Conservation (phyloP, 495 filamentous ascomycete species). For the Talaromyces thailandensis region DNA sequence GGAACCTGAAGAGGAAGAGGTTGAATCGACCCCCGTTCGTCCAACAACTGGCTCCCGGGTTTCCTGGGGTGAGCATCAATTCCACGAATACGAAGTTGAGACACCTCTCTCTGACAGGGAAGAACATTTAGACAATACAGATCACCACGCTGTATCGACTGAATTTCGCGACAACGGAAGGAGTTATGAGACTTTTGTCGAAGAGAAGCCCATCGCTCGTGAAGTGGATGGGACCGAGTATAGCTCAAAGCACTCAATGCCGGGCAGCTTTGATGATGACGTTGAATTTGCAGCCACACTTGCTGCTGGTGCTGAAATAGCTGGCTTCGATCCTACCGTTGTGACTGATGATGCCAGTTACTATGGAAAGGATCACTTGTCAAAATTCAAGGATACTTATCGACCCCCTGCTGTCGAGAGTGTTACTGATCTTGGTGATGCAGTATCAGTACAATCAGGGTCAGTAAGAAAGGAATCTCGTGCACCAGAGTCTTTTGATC, state of each 20-base stretch:
- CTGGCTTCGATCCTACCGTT: slow-evolving; percentile 64
- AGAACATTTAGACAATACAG: slow-evolving; percentile 11
- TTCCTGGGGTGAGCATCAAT: slow-evolving; percentile 53
- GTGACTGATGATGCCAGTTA: slow-evolving; percentile 57
- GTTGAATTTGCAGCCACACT: slow-evolving; percentile 60
- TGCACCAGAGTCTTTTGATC: not conserved
- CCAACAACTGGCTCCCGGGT: slow-evolving; percentile 41
- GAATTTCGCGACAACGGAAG: slow-evolving; percentile 7
- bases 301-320: slow-evolving; percentile 58
- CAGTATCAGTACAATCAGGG: not conserved
- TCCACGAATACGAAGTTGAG: slow-evolving; percentile 50
- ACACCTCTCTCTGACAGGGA: slow-evolving; percentile 41
- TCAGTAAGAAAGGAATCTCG: not conserved
- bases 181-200: slow-evolving; percentile 12
- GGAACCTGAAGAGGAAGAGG: slow-evolving; percentile 6
- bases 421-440: slow-evolving; percentile 4
- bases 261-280: slow-evolving; percentile 48
- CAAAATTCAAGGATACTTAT: slow-evolving; percentile 37
- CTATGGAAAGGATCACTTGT: slow-evolving; percentile 54
- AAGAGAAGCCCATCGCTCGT: slow-evolving; percentile 10
- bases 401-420: slow-evolving; percentile 32
- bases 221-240: not conserved
- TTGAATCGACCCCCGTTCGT: slow-evolving; percentile 16
- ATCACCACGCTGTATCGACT: slow-evolving; percentile 14
- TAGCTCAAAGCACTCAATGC: slow-evolving; percentile 21